Base-by-base conservation (phyloP, 768 basidiomycete species). In the Gloeostereum incarnatum region DNA sequence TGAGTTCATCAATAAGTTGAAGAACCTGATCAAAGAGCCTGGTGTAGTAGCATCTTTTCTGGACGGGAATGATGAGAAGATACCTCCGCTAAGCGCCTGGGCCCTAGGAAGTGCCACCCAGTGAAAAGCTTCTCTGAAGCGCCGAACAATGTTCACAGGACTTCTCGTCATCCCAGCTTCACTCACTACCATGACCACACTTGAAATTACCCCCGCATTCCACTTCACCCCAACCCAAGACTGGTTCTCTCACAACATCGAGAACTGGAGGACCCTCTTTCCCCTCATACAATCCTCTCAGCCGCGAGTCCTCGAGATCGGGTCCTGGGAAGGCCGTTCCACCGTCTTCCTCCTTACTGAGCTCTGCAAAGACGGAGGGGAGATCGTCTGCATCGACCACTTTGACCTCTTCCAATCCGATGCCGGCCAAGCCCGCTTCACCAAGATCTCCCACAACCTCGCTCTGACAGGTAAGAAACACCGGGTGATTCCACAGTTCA, bases 261-360 rank as follows among this genome's bases (percentile, higher is more conserved):
- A 60, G 1, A 48, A 51, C 4, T 77, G 75, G 73, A 52, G 46
- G 16, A n/a, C 40, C 9, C 55, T 71, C 25, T 62, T 74, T 39
- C 53, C 58, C 8, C 52, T 60, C 21, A 49, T 75, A 39, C 20
- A 21, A 1, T 54, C 68, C 11, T 30, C 54, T 8, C 46, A 48
- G 1, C 73, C 76, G 8, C 65, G 73, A 13, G 65, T 57, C 2
- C 65, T 77, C 10, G 76, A 76, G 49, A 71, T 78, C 11, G 74
- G 76, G 6, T 73, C 71, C 13, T 78, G 73, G 73, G 76, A 77
- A 52, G 76, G 74, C n/a, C 66, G 75, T 25, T 78, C 76, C 0
- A 75, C 71, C 17, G 65, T 73, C 18, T 77, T 73, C 54, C 57
- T 75, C 35, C 55, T 73, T 23, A 61, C 50, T n/a, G 60, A 65